These are phyloP conservation scores for Teunomyces panamensis DNA, from an alignment of 805 yeast genomes.

Conservation along the genomic window DNA sequence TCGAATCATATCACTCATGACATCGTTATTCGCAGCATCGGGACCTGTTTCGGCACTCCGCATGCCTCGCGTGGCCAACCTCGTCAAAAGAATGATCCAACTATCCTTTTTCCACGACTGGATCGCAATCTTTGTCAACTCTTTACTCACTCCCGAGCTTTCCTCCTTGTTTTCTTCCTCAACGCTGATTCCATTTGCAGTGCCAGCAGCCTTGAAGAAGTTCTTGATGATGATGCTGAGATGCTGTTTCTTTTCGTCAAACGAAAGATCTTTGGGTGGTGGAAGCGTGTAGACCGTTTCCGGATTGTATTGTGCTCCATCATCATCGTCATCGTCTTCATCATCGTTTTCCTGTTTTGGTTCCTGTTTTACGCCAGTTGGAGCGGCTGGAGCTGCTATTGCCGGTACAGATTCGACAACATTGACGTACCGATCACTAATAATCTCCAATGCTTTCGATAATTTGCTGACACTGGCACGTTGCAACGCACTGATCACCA, in stretches of 20 bases:
- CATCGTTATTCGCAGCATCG: slow-evolving; percentile 28
- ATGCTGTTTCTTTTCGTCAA: slow-evolving; percentile 56
- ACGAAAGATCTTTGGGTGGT: slow-evolving; percentile 50
- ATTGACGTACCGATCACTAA: slow-evolving; percentile 61
- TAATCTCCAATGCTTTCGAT: slow-evolving; percentile 64
- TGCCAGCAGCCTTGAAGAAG: slow-evolving; percentile 49
- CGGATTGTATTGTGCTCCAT: slow-evolving; percentile 30
- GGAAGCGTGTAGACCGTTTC: slow-evolving; percentile 53
- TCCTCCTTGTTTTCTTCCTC: slow-evolving; percentile 16
- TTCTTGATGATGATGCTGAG: slow-evolving; percentile 56
- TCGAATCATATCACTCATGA: slow-evolving; percentile 61
- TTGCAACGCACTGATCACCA: slow-evolving; percentile 65
- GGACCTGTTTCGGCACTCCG: slow-evolving; percentile 20
- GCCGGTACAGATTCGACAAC: slow-evolving; percentile 19
- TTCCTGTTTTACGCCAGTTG: slow-evolving; percentile 5
- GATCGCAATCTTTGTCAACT: slow-evolving; percentile 58
- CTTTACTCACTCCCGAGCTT: slow-evolving; percentile 35
- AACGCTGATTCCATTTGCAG: slow-evolving; percentile 12
- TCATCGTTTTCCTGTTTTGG: slow-evolving; percentile 9
- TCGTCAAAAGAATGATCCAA: slow-evolving; percentile 71
- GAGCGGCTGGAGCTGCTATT: slow-evolving; percentile 3
- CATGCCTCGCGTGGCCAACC: slow-evolving; percentile 83
- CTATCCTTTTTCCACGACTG: slow-evolving; percentile 57
- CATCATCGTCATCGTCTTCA: slow-evolving; percentile 9
- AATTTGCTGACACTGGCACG: slow-evolving; percentile 52